phyloP scores from a whole-genome alignment of 1,284 basidiomycete species.

The Apiotrichum porosum region DNA sequence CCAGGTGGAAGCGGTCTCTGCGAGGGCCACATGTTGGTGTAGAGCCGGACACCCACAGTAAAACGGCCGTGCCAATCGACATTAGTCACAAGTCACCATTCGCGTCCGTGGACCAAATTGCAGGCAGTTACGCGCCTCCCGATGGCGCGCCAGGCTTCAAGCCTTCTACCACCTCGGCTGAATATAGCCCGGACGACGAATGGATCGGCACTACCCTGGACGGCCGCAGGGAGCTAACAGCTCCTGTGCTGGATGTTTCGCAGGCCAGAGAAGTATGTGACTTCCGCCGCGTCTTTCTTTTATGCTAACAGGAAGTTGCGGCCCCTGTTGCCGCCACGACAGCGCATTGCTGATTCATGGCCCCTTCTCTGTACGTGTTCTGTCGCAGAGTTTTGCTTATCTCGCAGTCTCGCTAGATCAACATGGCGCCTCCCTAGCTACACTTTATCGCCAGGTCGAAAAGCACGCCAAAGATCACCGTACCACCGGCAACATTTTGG shows the following conservation, averaged over 20 bases:
- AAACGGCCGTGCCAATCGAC: conserved; percentile 35
- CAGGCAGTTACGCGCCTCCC: conserved; percentile 56
- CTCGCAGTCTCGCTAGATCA: conserved; percentile 71
- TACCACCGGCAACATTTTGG: conserved; percentile 54
- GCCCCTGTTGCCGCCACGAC: conserved; percentile 68
- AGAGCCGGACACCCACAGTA: conserved; percentile 7
- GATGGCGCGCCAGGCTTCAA: conserved; percentile 73
- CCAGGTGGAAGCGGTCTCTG: conserved; percentile 17
- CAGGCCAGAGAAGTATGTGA: conserved; percentile 11
- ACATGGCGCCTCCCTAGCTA: conserved; percentile 86
- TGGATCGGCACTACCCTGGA: conserved; percentile 45
- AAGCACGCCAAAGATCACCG: conserved; percentile 32
- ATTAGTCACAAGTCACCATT: conserved; percentile 45
- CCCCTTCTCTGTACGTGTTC: conserved; percentile 64
- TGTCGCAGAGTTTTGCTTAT: no score
- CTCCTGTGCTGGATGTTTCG: conserved; percentile 52
- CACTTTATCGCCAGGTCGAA: conserved; percentile 68
- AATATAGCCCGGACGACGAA: conserved; percentile 31
- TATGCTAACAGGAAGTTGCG: conserved; percentile 53
- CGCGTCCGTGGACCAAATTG: conserved; percentile 24
- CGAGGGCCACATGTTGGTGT: neutral
- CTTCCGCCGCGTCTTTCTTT: no score
- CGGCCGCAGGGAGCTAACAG: conserved; percentile 58
- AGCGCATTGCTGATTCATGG: conserved; percentile 76
- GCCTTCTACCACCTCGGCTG: conserved; percentile 12